Base-by-base conservation (phyloP, 768 basidiomycete genomes). In the Collybia sp. region DNA sequence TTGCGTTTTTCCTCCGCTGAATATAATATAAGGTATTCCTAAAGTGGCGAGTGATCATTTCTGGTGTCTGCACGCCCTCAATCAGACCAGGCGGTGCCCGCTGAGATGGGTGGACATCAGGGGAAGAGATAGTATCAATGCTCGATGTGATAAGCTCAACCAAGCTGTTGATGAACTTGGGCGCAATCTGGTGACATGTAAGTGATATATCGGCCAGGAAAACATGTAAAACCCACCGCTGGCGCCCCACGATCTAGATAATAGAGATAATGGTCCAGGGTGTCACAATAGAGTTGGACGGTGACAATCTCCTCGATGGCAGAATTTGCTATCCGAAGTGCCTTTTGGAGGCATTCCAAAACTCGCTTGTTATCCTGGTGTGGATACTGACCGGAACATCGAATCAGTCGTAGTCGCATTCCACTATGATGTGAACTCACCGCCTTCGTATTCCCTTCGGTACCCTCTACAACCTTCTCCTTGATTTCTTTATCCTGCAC, bases 221-320 rank as follows among this genome's bases (percentile, higher is more conserved):
- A 6, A 18, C 48, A 32, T 17, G 15, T 9, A 34, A 12, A 5
- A 74, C 88, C 61, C 59, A 97, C 95, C 15, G 91, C 92, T 45
- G 92, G 82, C 18, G 93, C 91, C 40, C 87, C 88, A 39, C 84
- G 90, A 57, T 99, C 95, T 44, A 97, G 85, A 67, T 96, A 98
- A 64, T 93, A 97, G 34, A 97, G 69, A 63, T 98, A 98, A 58
- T 87, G 88, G 61, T 99, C 95, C 30, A 99, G 80, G 11, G 95
- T 92, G 62, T 97, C 93, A 53, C 91, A 92, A 62, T 97, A 98
- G 6, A 98, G 73, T 60, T 97, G 95, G 2, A 97, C 86, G 2
- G 91, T 97, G 33, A 96, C 90, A 51, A 98, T 89, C 58, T 97
- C 94, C 64, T 98, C 96, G 44, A 93, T 94, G 18, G 91, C 91